Evolutionary conservation across 164 flowering plant species (phyloP), one percentile per base, ranked within the genome.

Genomic region (Tetracentron sinense): DNA sequence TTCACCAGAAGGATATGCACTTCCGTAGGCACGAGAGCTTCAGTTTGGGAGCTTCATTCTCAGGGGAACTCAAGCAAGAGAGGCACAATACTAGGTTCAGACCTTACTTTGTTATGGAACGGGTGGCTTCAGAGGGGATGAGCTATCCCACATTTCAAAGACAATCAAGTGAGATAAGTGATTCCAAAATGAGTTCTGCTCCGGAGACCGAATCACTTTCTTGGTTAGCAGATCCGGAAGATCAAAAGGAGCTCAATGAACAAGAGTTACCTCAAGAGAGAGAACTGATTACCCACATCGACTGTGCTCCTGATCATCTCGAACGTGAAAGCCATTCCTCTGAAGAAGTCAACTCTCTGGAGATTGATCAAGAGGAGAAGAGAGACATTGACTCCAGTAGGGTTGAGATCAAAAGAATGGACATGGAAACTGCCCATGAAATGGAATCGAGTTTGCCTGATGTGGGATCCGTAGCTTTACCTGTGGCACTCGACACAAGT

Each of bases 21-120:
- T 88, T 85, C 61, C 67, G 87, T 2, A 85, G 97, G 69, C 79
- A 82, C 63, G 96, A 89, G 63, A 88, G 86, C 72, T 93, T 89
- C 69, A 81, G 73, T 51, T 47, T 84, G 51, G 86, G 92, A 31
- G 77, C 90, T 46, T 80, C 96, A 16, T 49, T 42, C 26, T 70
- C 81, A 7, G 90, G 82, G 17, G 75, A 62, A 60, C 54, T 70
- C 33, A 81, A 64, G 77, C 81, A 69, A 19, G 85, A 72, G 38
- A 81, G 57, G 70, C 81, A 65, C 22, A 77, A 72, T 17, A 50
- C 47, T 19, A 82, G 60, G 48, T 76, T 81, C 65, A 83, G 67
- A 64, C 93, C 96, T 19, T 77, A 70, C 67, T 92, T 88, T 69
- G 70, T 82, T 14, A 74, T 87, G 2, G 94, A 89, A 55, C 61